phyloP scores from a whole-genome alignment of 768 basidiomycete genomes.

The Exidia glandulosa region DNA sequence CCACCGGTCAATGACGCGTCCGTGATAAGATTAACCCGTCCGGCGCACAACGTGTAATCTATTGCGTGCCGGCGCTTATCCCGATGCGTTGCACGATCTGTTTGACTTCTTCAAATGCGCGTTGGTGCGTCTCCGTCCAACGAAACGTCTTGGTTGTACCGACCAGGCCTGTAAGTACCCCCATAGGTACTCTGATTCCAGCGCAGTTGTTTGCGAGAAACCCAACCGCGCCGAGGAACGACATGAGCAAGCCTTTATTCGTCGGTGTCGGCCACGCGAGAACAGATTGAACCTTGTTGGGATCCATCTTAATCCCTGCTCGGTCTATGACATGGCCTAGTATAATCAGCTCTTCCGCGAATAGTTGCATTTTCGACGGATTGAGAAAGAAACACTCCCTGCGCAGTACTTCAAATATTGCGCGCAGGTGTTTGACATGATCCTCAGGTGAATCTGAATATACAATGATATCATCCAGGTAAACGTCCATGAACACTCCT shows the following conservation, averaged over 20 bases:
- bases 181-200: conserved; percentile 28
- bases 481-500: conserved; percentile 9
- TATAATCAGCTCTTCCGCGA: background rate
- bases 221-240: conserved; percentile 27
- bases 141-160: conserved; percentile 6
- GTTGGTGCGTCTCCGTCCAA: conserved; percentile 20
- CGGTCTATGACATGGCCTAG: conserved; percentile 18
- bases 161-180: conserved; percentile 15
- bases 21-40: conserved; percentile 18
- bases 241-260: conserved; percentile 16
- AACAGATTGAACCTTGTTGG: conserved; percentile 14
- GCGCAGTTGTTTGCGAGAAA: conserved; percentile 24
- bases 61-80: conserved; percentile 9
- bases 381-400: conserved; percentile 3
- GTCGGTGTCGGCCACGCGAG: conserved; percentile 19
- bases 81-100: conserved; percentile 9
- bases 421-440: conserved; percentile 3
- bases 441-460: conserved; percentile 5
- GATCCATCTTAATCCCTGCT: conserved; percentile 17
- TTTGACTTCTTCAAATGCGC: conserved; percentile 22
- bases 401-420: background rate
- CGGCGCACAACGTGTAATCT: conserved; percentile 11
- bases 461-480: conserved; percentile 11
- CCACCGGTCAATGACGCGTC: conserved; percentile 23
- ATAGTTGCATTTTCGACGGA: conserved; percentile 1